Percentiles rank a stretch among this genome's conserved stretches.
phyloP scores from a whole-genome alignment of 371 early-diverging fungal species.

The Mortierella sp. region DNA sequence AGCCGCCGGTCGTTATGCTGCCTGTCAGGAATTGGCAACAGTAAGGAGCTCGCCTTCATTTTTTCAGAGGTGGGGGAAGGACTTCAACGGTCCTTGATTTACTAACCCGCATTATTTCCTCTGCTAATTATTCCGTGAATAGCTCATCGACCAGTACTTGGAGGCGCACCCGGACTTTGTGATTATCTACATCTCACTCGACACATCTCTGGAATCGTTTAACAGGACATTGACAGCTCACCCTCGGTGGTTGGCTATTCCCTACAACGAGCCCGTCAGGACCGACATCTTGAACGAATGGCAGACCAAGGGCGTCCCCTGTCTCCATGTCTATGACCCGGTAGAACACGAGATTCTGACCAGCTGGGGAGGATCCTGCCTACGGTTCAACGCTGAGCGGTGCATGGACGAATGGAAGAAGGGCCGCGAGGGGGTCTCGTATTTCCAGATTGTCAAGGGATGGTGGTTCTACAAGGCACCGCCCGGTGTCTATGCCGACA shows the following conservation, averaged over 20 bases:
- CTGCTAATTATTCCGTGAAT: background rate
- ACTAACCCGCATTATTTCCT: too few species aligned
- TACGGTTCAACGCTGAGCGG: conserved; percentile 46
- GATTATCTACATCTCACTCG: conserved; percentile 44
- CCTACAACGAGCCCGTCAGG: conserved; percentile 40
- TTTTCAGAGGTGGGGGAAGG: background rate
- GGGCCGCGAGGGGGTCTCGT: conserved; percentile 38
- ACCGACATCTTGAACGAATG: conserved; percentile 47
- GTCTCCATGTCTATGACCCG: conserved; percentile 49
- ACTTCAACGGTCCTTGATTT: too few species aligned
- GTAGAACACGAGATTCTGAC: conserved; percentile 46
- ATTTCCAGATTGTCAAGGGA: conserved; percentile 40
- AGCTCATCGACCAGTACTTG: conserved; percentile 42
- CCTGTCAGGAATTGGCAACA: conserved; percentile 42
- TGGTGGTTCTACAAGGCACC: conserved; percentile 51
- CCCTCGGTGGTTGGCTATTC: conserved; percentile 49
- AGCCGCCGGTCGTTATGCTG: conserved; percentile 53
- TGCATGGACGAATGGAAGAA: conserved; percentile 44
- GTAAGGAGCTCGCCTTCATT: conserved; percentile 10
- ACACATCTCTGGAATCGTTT: conserved; percentile 25
- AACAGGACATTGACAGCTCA: conserved; percentile 43
- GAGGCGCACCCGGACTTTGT: conserved; percentile 40
- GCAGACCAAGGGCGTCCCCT: conserved; percentile 46
- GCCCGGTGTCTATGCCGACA: conserved; percentile 33
- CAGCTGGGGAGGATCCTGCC: conserved; percentile 55